Evolutionary conservation across 176 grass and related monocot species (phyloP), one percentile per base, ranked within the genome.

Genomic region (Oryza australiensis): DNA sequence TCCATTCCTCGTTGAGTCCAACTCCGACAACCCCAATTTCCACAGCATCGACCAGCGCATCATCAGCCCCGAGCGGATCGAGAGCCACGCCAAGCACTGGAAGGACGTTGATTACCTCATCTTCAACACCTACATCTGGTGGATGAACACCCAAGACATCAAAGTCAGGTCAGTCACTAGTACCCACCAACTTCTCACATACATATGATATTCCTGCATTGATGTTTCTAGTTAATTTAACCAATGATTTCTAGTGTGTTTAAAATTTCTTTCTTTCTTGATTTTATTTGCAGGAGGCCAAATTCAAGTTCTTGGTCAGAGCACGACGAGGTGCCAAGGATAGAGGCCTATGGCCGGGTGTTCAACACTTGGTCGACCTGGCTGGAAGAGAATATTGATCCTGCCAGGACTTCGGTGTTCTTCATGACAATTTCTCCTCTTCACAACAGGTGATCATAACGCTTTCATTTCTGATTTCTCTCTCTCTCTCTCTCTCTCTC

Each of bases 111-210:
- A 99, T 64, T 99, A 93, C 82, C 86, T 99, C 76, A n/a, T 99
- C 81, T 99, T 99, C 86, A 95, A 99, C 76, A 95, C 93, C 13
- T 99, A 99, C 90, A 99, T 99, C 74, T 99, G 96, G 96, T 99
- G 96, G 96, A 90, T 99, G 91, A 99, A 99, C 89, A 85, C 70
- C 0, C 4, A 68, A 12, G 86, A 95, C 9, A 94, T 97, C 11
- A 94, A 87, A 94, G 73, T 97, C 83, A 74, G 85, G 94, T 94
- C 63, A 29, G n/a, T n/a, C n/a, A n/a, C n/a, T n/a, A n/a, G 88
- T 48, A 42, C 40, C 68, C 11, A 13, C 8, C 51, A 35, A 35
- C 34, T 35, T 35, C n/a, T n/a, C n/a, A n/a, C n/a, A n/a, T n/a
- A n/a, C n/a, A n/a, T n/a, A n/a, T n/a, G n/a, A n/a, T n/a, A n/a